phyloP scores from a whole-genome alignment of 192 early-diverging fungal species.

The Helicostylum pulchrum region DNA sequence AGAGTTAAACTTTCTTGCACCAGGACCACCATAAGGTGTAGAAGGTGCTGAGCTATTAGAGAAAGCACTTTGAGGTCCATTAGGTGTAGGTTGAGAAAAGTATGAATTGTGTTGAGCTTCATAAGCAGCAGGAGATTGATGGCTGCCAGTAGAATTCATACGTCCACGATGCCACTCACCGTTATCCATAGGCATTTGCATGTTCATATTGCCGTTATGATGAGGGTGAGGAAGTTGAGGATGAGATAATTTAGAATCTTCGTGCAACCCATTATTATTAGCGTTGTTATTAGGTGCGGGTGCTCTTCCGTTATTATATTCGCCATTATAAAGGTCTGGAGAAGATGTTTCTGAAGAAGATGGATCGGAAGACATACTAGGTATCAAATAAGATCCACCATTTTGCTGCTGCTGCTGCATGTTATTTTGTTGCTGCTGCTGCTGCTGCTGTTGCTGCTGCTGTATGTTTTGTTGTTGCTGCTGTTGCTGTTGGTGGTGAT shows the following conservation, averaged over 20 bases:
- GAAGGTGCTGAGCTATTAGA: neutral
- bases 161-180: conserved; percentile 12
- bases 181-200: conserved; percentile 18
- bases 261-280: neutral
- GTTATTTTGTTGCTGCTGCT: no score
- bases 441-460: neutral
- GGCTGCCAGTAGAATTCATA: conserved; percentile 8
- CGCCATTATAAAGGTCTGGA: conserved; percentile 36
- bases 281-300: neutral
- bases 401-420: no score
- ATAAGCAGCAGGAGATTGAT: conserved; percentile 11
- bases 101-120: conserved; percentile 2
- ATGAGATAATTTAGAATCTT: conserved; percentile 16
- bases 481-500: conserved; percentile 22
- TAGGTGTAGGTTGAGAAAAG: conserved; percentile 5
- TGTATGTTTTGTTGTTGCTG: conserved; percentile 23
- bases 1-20: conserved; percentile 10
- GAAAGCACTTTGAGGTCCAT: neutral
- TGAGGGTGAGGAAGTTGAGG: conserved; percentile 18
- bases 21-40: conserved; percentile 16
- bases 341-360: conserved; percentile 36
- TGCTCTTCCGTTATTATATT: conserved; percentile 15
- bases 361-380: conserved; percentile 35
- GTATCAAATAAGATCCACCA: conserved; percentile 35
- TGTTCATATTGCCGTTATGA: neutral